Base-by-base conservation (phyloP, 352 stramenopile species). In the Phytophthora hibernalis region DNA sequence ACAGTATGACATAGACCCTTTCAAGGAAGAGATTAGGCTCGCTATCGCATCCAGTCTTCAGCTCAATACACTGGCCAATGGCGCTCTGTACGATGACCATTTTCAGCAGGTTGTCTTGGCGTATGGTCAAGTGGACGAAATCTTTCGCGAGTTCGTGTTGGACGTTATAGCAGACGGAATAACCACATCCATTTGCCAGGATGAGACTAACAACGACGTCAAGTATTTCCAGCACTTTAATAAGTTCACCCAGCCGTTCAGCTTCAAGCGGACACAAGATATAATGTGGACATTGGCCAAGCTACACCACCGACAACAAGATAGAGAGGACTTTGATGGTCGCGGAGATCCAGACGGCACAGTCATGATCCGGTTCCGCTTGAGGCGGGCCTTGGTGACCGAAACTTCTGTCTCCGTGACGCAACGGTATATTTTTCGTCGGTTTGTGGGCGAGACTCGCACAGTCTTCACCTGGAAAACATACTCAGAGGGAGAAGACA, bases 381-480 rank as follows among this genome's bases (percentile, higher is more conserved):
- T 71, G 1, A 15, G 43, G 1, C 18, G 21, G 2, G 21, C 30
- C 37, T 59, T 58, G 43, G 49, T 22, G 21, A 61, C 33, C 15
- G 59, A 30, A 22, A 10, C 21, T 11, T 50, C 51, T 5, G 59
- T 54, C 12, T 62, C 65, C 7, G 24, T 74, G 1, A n/a, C 70
- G 7, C 57, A 63, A 20, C 59, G 61, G 6, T 62, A 68, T 44
- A 61, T 71, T 21, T 44, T 53, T 3, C 61, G 61, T 16, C 59
- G 73, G 18, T 90, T 82, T 58, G 64, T 72, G 3, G 77, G 82
- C 21, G 35, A 43, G 0, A 65, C 74, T 10, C 77, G 79, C 8
- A 76, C 77, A 24, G 72, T 88, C 16, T 59, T 82, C 11, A 73
- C 86, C 21, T 90, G 81, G 79, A 80, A 78, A 21, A 70, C 58